A percentile compares a stretch with the other conserved stretches of the same genome.
phyloP scores from a whole-genome alignment of 2,329 filamentous ascomycete species.

The Phialemoniopsis sp. region DNA sequence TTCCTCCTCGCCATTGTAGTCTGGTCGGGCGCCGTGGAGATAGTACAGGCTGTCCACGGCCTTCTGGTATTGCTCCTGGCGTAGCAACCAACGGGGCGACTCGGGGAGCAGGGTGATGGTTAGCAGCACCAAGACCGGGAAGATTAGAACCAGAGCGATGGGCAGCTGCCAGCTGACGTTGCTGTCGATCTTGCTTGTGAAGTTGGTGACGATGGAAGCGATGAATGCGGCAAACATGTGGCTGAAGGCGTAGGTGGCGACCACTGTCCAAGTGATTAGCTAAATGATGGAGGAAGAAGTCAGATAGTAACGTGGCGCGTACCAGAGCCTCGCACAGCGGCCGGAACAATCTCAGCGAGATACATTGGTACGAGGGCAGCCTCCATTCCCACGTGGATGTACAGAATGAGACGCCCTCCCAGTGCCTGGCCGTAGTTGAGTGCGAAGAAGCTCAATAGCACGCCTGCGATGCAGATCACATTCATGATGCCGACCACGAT shows the following conservation, averaged over 20 bases:
- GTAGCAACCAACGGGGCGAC: slow-evolving; percentile 12
- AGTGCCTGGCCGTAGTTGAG: no score
- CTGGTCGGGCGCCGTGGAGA: slow-evolving; percentile 6
- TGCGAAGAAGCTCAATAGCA: no score
- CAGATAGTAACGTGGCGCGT: no score
- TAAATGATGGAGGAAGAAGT: no score
- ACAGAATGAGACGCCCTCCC: slow-evolving; percentile 4
- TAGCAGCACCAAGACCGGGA: slow-evolving; percentile 1
- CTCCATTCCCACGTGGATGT: slow-evolving; percentile 9
- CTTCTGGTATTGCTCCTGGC: slow-evolving; percentile 4
- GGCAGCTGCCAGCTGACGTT: slow-evolving; percentile 5
- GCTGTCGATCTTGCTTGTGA: neutral
- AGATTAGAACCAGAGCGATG: slow-evolving; percentile 7
- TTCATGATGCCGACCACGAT: no score
- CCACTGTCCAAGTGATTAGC: neutral
- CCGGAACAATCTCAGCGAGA: slow-evolving; percentile 11
- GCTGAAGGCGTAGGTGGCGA: slow-evolving; percentile 8
- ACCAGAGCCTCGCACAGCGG: slow-evolving; percentile 6
- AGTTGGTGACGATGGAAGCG: neutral
- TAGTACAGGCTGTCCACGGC: slow-evolving; percentile 4
- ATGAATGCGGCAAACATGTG: slow-evolving; percentile 5
- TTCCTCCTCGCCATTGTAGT: slow-evolving; percentile 10
- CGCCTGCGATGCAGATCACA: no score
- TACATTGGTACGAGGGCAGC: slow-evolving; percentile 13
- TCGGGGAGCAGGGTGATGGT: slow-evolving; percentile 7